Evolutionary conservation across 2,329 filamentous ascomycete genomes (phyloP).

Genomic region (Xylaria sp.): DNA sequence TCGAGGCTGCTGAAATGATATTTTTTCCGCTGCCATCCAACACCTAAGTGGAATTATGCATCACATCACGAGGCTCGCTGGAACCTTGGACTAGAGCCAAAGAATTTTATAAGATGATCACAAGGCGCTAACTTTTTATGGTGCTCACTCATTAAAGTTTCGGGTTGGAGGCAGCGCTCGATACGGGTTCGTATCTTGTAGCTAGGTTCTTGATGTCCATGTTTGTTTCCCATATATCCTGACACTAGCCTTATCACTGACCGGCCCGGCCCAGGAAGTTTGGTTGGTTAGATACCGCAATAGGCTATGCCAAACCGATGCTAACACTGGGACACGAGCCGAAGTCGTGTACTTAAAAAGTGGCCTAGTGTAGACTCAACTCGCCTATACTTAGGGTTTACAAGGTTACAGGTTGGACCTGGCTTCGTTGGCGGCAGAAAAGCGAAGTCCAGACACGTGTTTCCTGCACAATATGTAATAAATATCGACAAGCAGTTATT

Average conservation of each 20-base stretch:
- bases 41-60: not conserved
- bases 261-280: slow-evolving; percentile 6
- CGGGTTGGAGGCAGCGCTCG: not conserved
- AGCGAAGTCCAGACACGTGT: too few relatives aligned
- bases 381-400: too few relatives aligned
- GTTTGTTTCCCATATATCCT: not conserved
- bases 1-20: not conserved
- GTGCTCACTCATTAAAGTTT: not conserved
- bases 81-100: not conserved
- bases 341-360: too few relatives aligned
- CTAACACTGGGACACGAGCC: not conserved
- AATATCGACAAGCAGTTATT: too few relatives aligned
- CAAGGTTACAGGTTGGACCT: too few relatives aligned
- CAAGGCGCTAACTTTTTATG: not conserved
- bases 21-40: not conserved
- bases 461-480: too few relatives aligned
- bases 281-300: not conserved
- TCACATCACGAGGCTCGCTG: not conserved
- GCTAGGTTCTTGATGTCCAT: slow-evolving; percentile 2
- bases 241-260: not conserved
- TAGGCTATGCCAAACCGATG: not conserved
- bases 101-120: not conserved
- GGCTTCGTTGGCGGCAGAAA: too few relatives aligned
- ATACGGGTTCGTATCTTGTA: slow-evolving; percentile 29
- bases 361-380: too few relatives aligned